Evolutionary conservation across 306 rosid genomes (phyloP), one percentile per base, ranked within the genome.

Genomic region (Malus fusca): DNA sequence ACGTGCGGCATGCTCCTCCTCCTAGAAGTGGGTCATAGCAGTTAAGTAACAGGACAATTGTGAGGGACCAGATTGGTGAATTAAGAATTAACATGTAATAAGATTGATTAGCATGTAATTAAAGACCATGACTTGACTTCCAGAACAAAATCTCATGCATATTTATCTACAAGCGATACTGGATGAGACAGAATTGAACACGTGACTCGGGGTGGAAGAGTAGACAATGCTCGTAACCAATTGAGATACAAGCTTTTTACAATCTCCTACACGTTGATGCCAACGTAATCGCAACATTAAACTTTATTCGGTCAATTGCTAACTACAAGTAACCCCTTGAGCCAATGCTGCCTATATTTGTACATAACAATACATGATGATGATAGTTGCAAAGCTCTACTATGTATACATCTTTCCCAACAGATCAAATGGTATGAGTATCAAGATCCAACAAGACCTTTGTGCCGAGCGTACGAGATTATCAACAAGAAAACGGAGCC

Each of bases 361-460:
- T 42, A 72, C 44, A 72, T 61, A 58, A 72, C 28, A 55, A 35
- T 72, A 71, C 46, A 33, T 3, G 31, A 33, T 2, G 31, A 33
- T 12, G 64, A 42, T 21, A 17, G 48, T 22, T 58, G 35, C 65
- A 25, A 40, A 11, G 42, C 35, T 40, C n/a, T 65, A 2, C 48
- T 6, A 42, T 35, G 8, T 30, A 28, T 15, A 15, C 15, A 35
- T 56, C 53, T 33, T 81, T 62, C 66, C 25, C 61, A 31, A n/a
- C 46, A 13, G 63, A 69, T 53, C 75, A 75, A 5, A 33, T 67
- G 69, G 43, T 35, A 51, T 42, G 37, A 15, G 33, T 28, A 65
- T 93, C 91, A 93, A 76, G 98, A 88, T 76, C 93, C 96, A 53
- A 94, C 89, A 51, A 94, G 94, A 66, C 98, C 98, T 85, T 87